Percentiles rank a stretch among this genome's conserved stretches.
Conservation (phyloP, 2,329 filamentous ascomycete genomes). For the Bipolaris zeicola region DNA sequence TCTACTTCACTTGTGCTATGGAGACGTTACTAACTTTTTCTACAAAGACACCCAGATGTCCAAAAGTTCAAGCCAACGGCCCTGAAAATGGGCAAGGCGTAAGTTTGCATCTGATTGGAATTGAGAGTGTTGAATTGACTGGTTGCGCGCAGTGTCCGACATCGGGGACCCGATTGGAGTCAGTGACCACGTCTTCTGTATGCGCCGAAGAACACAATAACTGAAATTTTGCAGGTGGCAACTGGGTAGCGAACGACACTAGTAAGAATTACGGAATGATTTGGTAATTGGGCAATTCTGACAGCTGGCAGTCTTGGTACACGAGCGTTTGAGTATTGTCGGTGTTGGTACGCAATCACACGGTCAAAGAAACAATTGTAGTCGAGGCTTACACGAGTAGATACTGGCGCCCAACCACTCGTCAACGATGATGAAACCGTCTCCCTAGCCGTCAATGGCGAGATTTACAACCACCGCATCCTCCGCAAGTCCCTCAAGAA, state of each 20-base stretch:
- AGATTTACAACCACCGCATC: slow-evolving; percentile 99
- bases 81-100: slow-evolving; percentile 92
- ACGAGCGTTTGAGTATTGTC: slow-evolving; percentile 97
- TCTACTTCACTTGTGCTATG: slow-evolving; percentile 27
- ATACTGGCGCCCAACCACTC: slow-evolving; percentile 93
- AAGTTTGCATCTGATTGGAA: slow-evolving; percentile 51
- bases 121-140: slow-evolving; percentile 38
- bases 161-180: slow-evolving; percentile 99
- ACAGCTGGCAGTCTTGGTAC: slow-evolving; percentile 70
- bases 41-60: slow-evolving; percentile 79
- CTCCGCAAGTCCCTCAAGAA: slow-evolving; percentile 84
- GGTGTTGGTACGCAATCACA: slow-evolving; percentile 75
- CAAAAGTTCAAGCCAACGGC: slow-evolving; percentile 95
- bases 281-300: slow-evolving; percentile 19
- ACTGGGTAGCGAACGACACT: slow-evolving; percentile 85
- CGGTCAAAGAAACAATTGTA: slow-evolving; percentile 10
- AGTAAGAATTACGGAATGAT: slow-evolving; percentile 60
- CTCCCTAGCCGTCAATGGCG: slow-evolving; percentile 95
- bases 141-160: slow-evolving; percentile 71
- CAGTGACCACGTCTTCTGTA: slow-evolving; percentile 52
- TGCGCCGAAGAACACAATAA: slow-evolving; percentile 37
- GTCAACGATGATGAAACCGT: slow-evolving; percentile 89
- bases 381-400: slow-evolving; percentile 54
- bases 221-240: slow-evolving; percentile 70
- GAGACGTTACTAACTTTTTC: neutral